Evolutionary conservation across 345 rosid species (phyloP), one percentile per base, ranked within the genome.

Genomic region (Streptanthus diversifolius): DNA sequence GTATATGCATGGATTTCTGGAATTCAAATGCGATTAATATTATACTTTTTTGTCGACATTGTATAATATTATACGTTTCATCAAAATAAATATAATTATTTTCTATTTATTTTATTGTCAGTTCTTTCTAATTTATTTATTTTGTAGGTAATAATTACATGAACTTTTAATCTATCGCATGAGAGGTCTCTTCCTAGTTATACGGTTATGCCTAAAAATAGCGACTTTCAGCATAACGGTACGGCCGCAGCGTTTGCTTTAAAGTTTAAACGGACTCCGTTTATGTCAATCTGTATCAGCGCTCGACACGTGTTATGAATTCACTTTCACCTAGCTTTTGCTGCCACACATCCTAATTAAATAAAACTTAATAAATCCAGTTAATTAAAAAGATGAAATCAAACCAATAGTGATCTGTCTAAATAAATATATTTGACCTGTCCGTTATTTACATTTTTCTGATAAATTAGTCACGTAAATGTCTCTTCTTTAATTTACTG

Each of bases 131-230:
- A 12, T 22, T 55, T 2, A 25, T 17, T 51, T 22, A 1, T 33
- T 35, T 35, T 0, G 53, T 72, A 57, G 51, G 52, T 37, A 27
- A 27, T 40, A 58, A 74, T 74, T 39, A 74, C n/a, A 48, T 37
- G 59, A 66, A 14, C 27, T 3, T 27, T 18, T 39, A 49, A 67
- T 68, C 63, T 8, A 52, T 75, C 79, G 54, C 74, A 75, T 75
- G 79, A 75, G 74, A 51, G 74, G 79, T 68, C 79, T 51, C 57
- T 40, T 68, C 74, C 56, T 60, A 49, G 13, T 60, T 49, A 30
- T 59, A 47, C 66, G 35, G 43, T 48, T 29, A 25, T 47, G 72
- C 66, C 19, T n/a, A n/a, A 44, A 57, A 74, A 73, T 66, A 75
- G 56, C 79, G 79, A 74, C 74, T 68, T 40, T 43, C 73, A 30